A percentile compares a stretch with the other conserved stretches of the same genome.
phyloP scores from a whole-genome alignment of 805 yeast species.

The Spathaspora girioi region DNA sequence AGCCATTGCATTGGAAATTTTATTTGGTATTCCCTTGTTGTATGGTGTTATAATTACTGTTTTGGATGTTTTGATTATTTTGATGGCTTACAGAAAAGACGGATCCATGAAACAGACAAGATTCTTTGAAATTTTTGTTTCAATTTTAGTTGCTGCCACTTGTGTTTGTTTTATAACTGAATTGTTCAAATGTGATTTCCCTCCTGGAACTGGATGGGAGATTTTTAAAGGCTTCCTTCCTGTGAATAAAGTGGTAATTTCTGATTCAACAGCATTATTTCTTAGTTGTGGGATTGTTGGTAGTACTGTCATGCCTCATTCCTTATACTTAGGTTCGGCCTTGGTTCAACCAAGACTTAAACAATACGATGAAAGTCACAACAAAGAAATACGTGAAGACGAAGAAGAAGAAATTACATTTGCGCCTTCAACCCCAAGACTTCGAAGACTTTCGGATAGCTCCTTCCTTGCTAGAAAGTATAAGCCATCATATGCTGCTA shows the following conservation, averaged over 20 bases:
- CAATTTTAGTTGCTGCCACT: slow-evolving; percentile 66
- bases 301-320: slow-evolving; percentile 48
- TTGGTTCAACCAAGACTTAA: slow-evolving; percentile 41
- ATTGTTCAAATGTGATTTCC: slow-evolving; percentile 50
- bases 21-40: slow-evolving; percentile 74
- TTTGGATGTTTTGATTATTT: slow-evolving; percentile 78
- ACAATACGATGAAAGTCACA: slow-evolving; percentile 28
- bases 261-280: slow-evolving; percentile 36
- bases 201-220: slow-evolving; percentile 48
- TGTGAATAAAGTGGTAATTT: slow-evolving; percentile 22
- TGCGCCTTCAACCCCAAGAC: background rate
- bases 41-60: slow-evolving; percentile 84
- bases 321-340: slow-evolving; percentile 42
- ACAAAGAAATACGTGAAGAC: slow-evolving; percentile 7
- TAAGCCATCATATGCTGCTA: slow-evolving; percentile 40
- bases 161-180: slow-evolving; percentile 74
- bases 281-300: slow-evolving; percentile 45
- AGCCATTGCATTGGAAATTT: slow-evolving; percentile 84
- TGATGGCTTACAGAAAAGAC: slow-evolving; percentile 72
- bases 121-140: slow-evolving; percentile 73
- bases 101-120: slow-evolving; percentile 75
- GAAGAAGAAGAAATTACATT: slow-evolving; percentile 18
- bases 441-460: slow-evolving; percentile 24
- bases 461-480: slow-evolving; percentile 28
- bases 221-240: slow-evolving; percentile 73